phyloP scores from a whole-genome alignment of 2,329 filamentous ascomycete genomes.

The Xylariaceae sp. region DNA sequence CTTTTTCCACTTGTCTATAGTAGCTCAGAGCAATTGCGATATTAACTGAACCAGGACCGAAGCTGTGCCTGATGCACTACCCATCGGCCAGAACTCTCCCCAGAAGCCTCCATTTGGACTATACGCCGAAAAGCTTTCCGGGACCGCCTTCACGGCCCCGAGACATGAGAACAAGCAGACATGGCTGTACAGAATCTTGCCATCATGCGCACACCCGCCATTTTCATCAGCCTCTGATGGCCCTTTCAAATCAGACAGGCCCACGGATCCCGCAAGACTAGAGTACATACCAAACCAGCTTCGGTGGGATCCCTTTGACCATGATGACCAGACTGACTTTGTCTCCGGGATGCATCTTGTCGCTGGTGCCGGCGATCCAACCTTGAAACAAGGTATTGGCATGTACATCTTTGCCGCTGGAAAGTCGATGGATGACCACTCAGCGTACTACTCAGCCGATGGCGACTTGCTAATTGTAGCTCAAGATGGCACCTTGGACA shows the following conservation, averaged over 20 bases:
- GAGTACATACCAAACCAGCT: constrained; percentile 79
- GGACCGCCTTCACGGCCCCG: constrained; percentile 57
- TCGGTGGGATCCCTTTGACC: constrained; percentile 76
- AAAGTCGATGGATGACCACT: constrained; percentile 63
- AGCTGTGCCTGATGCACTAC: constrained; percentile 62
- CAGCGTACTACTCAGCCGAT: constrained; percentile 73
- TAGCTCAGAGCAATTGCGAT: background rate
- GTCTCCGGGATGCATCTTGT: constrained; percentile 56
- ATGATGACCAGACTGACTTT: constrained; percentile 54
- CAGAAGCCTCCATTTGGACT: constrained; percentile 66
- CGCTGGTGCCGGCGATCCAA: constrained; percentile 69
- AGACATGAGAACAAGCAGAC: constrained; percentile 55
- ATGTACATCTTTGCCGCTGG: constrained; percentile 70
- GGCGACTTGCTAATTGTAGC: constrained; percentile 66
- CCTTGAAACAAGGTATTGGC: constrained; percentile 65
- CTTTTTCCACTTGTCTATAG: background rate
- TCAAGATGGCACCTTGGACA: constrained; percentile 62
- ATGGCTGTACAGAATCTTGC: constrained; percentile 58
- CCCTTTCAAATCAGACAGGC: constrained; percentile 45
- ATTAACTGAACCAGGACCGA: constrained; percentile 40
- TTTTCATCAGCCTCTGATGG: constrained; percentile 32
- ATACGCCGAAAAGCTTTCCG: constrained; percentile 65
- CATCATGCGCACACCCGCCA: constrained; percentile 47
- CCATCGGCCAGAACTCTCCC: constrained; percentile 65
- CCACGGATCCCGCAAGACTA: constrained; percentile 49